Evolutionary conservation across 1,284 basidiomycete species (phyloP), one percentile per base, ranked within the genome.

Genomic region (Pyrrhoderma noxium): DNA sequence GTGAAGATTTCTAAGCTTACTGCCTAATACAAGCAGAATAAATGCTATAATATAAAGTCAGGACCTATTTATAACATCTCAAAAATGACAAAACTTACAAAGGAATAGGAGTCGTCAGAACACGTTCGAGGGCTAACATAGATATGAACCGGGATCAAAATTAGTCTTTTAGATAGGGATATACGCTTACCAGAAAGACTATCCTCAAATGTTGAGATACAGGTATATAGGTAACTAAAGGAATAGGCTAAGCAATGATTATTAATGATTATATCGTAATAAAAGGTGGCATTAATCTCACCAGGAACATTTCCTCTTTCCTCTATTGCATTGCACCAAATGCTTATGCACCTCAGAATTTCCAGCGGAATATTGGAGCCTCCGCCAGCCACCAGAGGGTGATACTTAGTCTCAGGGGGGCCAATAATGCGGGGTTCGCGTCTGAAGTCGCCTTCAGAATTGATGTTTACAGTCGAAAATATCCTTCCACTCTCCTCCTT

Each of bases 31-130:
- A 80, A 5, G 75, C 77, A 0, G 79, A 75, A 59, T 78, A 82
- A 3, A 79, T 75, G 54, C 79, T 80, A 52, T 13, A 35, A 52
- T 47, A 40, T 7, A 56, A 44, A 16, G 34, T n/a, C n/a, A 38
- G 14, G 43, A 47, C 47, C 19, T 9, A 38, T 23, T 11, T 19
- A 52, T 21, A 23, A 36, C 23, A 41, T 8, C 16, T 21, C n/a
- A n/a, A n/a, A n/a, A n/a, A 19, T 31, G 14, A 18, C n/a, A 42
- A 16, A 16, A 70, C 79, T 61, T 58, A 82, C 79, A 80, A 80
- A 34, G 80, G 81, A 27, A 83, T 60, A 1, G 80, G 80, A 0
- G 79, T 82, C 0, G 79, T 83, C 51, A 84, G 58, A 41, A 81
- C 80, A 40, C 70, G 68, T 60, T 83, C 81, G 51, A 82, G 60